Base-by-base conservation (phyloP, 345 rosid genomes). In the Sisymbrium irio region DNA sequence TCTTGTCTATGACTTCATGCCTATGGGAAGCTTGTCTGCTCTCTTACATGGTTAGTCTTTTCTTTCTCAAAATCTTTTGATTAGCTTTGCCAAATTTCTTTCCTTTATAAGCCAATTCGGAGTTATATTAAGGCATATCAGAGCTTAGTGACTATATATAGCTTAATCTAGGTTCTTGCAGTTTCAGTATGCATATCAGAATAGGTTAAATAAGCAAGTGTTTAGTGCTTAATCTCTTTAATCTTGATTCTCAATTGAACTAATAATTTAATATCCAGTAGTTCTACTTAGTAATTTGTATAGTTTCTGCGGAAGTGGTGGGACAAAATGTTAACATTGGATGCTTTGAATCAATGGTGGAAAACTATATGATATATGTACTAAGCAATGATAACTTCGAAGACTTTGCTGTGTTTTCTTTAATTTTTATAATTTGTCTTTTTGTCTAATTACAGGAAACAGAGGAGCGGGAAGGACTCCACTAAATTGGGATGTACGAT, bases 401-500 rank as follows among this genome's bases (percentile, higher is more conserved):
- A 42, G 46, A 15, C 9, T 51, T 55, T 68, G 41, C 45, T 69
- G 33, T 69, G 61, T 49, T 47, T 17, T 7, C 12, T 44, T 30
- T n/a, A 25, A 39, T 53, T 27, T 49, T 3, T 53, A 9, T 18
- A 62, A 62, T 28, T 56, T 51, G 37, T 3, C 27, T 3, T 49
- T 50, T 62, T 51, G 25, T 20, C 3, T 50, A 18, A 12, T 62
- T 17, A 54, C 64, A 75, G 78, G 78, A 41, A 75, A 75, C 73
- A 83, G 78, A 77, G 97, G 93, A 69, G 78, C 76, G 2, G 91
- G 96, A 0, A 85, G 92, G 79, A 85, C 82, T 46, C 94, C 97
- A 49, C 56, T 93, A 59, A 87, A 79, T 28, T 91, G 98, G 96
- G 84, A 83, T 44, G 77, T 82, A 3, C 74, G 98, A 74, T 79